Base-by-base conservation (phyloP, 306 rosid species). In the Quercus engelmannii region DNA sequence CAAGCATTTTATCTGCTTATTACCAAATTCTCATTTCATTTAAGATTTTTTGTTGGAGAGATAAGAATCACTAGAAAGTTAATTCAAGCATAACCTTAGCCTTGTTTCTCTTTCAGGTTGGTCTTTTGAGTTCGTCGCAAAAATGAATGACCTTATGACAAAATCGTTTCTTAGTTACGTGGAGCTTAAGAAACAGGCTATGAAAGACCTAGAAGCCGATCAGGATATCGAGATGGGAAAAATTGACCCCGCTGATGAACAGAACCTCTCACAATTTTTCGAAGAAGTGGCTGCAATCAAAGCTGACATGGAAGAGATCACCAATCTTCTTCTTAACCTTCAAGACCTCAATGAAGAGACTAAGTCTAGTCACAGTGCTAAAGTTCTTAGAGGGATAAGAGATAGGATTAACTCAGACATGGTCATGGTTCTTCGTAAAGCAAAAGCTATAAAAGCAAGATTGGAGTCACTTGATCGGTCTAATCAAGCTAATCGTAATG, bases 91-190 rank as follows among this genome's bases (percentile, higher is more conserved):
- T 59, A 10, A 21, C 25, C 67, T 9, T 18, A 63, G 35, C 69
- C 69, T 63, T 63, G 15, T 28, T 63, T 63, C 0, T 62, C 11
- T 15, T 33, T 67, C 81, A 83, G 90, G 87, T 75, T 80, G 81
- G 75, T 82, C 77, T 83, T 82, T 82, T 77, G 76, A 69, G 46
- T 41, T 20, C 62, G 72, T 67, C 55, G 84, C 88, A 65, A 94
- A 88, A 74, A 94, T 94, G 98, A 92, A 94, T 83, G 98, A 94
- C 80, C 83, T 94, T 87, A 91, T 94, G 97, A 94, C 98, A 12
- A 89, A 88, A 76, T 92, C 97, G 55, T 91, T 92, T 83, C 55
- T 94, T 88, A 94, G 86, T 92, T 94, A 94, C 90, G 97, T 85
- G 79, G 97, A 92, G 76, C 71, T 94, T 70, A 94, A 91, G 95